Evolutionary conservation across 305 asterid genomes (phyloP).

Genomic region (Fraxinus xanthoxyloides): DNA sequence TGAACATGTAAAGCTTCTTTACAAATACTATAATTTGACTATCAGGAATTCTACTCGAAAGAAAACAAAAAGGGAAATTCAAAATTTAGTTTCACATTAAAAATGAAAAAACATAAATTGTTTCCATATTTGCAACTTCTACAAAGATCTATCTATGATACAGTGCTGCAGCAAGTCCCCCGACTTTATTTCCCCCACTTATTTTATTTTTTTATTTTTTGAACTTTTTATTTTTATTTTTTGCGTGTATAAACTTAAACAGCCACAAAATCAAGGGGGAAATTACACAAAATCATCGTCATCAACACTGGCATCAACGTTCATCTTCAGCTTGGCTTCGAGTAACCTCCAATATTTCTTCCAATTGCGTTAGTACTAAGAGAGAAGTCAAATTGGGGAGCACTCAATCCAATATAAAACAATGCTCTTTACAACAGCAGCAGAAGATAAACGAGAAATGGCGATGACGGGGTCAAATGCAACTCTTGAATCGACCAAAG

Average conservation of each 20-base stretch:
- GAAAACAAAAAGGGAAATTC: neutral
- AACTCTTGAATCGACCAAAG: slow-evolving; percentile 47
- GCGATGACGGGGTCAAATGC: slow-evolving; percentile 31
- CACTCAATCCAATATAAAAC: slow-evolving; percentile 16
- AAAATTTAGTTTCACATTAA: slow-evolving; percentile 21
- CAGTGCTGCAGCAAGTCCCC: slow-evolving; percentile 47
- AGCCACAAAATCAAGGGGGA: slow-evolving; percentile 42
- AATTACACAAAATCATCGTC: slow-evolving; percentile 32
- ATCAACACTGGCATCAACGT: slow-evolving; percentile 31
- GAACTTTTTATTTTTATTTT: too few species aligned
- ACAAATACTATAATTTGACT: neutral
- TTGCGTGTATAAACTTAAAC: slow-evolving; percentile 21
- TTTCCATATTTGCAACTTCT: slow-evolving; percentile 47
- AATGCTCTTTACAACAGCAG: slow-evolving; percentile 30
- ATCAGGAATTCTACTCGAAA: neutral
- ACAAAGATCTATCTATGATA: slow-evolving; percentile 40
- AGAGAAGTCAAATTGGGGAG: slow-evolving; percentile 32
- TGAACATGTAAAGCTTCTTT: neutral
- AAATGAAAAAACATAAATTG: slow-evolving; percentile 7
- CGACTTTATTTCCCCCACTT: slow-evolving; percentile 11
- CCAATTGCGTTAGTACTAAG: slow-evolving; percentile 37
- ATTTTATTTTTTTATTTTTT: too few species aligned
- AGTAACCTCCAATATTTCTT: slow-evolving; percentile 27
- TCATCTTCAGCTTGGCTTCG: slow-evolving; percentile 29
- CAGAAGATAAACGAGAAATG: slow-evolving; percentile 35